Evolutionary conservation across 31 red algal species (phyloP).

Genomic region (Asparagopsis taxiformis): DNA sequence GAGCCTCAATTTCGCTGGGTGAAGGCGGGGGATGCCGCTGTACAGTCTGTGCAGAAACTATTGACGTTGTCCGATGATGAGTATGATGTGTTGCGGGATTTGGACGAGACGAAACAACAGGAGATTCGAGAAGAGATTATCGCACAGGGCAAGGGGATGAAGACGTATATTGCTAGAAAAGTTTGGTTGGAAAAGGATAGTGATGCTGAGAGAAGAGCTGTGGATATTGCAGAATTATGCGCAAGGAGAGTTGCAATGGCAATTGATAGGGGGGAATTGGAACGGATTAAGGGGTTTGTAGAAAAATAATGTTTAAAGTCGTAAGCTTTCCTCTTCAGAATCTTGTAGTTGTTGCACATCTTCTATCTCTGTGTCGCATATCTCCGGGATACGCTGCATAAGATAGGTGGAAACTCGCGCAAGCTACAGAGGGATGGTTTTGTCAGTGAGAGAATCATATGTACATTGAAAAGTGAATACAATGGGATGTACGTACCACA

Average conservation of each 20-base stretch:
- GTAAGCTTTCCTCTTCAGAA: constrained; percentile 37
- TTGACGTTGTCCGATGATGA: constrained; percentile 17
- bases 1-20: constrained; percentile 83
- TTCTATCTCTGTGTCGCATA: constrained; percentile 65
- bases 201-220: constrained; percentile 22
- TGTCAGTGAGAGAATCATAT: background rate
- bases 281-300: constrained; percentile 6
- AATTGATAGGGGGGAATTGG: constrained; percentile 9
- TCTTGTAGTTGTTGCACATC: constrained; percentile 55
- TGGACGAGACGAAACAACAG: constrained; percentile 6
- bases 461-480: background rate
- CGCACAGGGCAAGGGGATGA: constrained; percentile 47
- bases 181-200: constrained; percentile 25
- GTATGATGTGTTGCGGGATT: constrained; percentile 7
- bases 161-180: constrained; percentile 28
- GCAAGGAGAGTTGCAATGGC: background rate
- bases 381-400: constrained; percentile 62
- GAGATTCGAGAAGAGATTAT: constrained; percentile 28
- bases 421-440: constrained; percentile 33
- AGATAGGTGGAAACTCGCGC: constrained; percentile 63
- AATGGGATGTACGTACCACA: constrained; percentile 47
- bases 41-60: constrained; percentile 8
- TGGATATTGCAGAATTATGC: constrained; percentile 19
- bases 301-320: constrained; percentile 4
- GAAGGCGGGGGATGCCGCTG: constrained; percentile 12